Base-by-base conservation (phyloP, 2,329 filamentous ascomycete species). In the Ilyonectria mors-panacis region DNA sequence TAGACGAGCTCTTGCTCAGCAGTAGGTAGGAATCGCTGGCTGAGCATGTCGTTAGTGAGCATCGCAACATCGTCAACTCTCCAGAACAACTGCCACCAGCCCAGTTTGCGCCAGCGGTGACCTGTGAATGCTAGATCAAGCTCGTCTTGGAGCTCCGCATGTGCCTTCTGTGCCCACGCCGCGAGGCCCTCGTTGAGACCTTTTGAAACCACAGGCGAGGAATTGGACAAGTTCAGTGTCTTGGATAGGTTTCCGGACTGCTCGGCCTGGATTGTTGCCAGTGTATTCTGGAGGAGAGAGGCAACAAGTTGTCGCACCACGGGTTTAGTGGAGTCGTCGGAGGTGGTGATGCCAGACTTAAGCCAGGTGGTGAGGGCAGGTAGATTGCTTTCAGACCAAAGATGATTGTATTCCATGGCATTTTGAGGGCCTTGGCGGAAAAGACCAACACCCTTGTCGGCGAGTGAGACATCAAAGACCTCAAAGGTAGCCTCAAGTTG, bases 31-130 rank as follows among this genome's bases (percentile, higher is more conserved):
- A 97, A 98, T 7, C 88, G 86, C 70, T 91, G 90, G 66, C 89
- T 88, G 3, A 98, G 84, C 67, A 98, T 92, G 73, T 96, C 93
- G 1, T 90, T 89, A 3, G 93, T 91, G 61, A 97, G 90, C 87
- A 95, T 92, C 3, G 90, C 89, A 12, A 98, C 94, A 75, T 98
- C 95, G 77, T 98, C 95, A 26, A 96, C 94, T 21, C 94, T 90
- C 94, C 94, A 97, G 78, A 97, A 94, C 0, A 98, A 87, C 79
- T 97, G 97, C 92, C 94, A 98, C 95, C 95, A 98, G 17, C 91
- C 88, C 4, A 97, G 85, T 69, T 93, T 92, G 28, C 89, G 88
- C 95, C 95, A 98, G 44, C 90, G 86, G 19, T 84, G 86, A n/a
- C 93, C 90, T 0, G 88, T 85, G 73, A 98, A 95, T 0, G 94